phyloP scores from a whole-genome alignment of 371 early-diverging fungal genomes.

The Chytridium lagenaria region DNA sequence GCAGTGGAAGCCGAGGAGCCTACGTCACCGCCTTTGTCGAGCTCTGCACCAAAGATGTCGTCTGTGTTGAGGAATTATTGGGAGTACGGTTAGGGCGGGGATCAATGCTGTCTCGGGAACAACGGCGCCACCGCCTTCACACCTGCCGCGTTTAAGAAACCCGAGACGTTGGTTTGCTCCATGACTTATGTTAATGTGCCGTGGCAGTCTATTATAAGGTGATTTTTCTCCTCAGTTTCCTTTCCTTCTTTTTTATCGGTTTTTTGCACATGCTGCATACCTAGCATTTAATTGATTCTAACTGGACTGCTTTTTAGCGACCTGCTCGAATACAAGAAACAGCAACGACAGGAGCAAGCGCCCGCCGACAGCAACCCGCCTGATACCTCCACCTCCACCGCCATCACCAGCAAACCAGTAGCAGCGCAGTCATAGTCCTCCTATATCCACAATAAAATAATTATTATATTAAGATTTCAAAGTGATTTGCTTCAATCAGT shows the following conservation, averaged over 20 bases:
- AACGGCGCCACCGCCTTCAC: constrained; percentile 17
- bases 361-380: no score
- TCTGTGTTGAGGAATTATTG: constrained; percentile 19
- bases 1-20: not conserved
- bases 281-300: no score
- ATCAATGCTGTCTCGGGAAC: constrained; percentile 25
- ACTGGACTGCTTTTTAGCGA: constrained; percentile 9
- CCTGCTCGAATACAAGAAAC: not conserved
- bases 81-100: constrained; percentile 28
- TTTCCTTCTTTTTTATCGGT: constrained; percentile 18
- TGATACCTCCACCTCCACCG: no score
- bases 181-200: constrained; percentile 87
- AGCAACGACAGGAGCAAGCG: not conserved
- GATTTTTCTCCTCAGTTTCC: not conserved
- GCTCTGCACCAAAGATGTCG: not conserved
- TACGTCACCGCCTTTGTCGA: not conserved
- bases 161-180: constrained; percentile 65
- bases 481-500: no score
- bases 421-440: no score
- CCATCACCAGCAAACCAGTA: no score
- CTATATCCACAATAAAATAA: no score
- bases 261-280: no score
- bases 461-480: no score
- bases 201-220: constrained; percentile 64
- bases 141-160: constrained; percentile 46